A percentile compares a stretch with the other conserved stretches of the same genome.
Evolutionary conservation across 140 eudicot genomes (phyloP).

Genomic region (Erigeron philadelphicus): DNA sequence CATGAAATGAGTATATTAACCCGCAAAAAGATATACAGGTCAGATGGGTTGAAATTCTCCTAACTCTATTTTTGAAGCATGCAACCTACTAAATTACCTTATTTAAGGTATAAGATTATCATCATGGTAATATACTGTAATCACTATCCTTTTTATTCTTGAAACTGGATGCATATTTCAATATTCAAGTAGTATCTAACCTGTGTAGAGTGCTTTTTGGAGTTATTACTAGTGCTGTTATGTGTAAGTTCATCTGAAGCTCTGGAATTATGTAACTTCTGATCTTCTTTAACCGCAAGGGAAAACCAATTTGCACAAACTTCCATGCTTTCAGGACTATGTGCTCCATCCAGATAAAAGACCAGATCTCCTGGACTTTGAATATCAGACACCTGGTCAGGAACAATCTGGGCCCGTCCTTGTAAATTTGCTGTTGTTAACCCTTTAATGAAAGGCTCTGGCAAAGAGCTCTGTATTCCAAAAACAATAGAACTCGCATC

Average conservation of each 20-base stretch:
- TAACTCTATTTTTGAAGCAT: neutral
- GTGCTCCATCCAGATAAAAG: constrained; percentile 91
- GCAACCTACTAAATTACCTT: neutral
- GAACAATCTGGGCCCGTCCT: constrained; percentile 88
- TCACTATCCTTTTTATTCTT: neutral
- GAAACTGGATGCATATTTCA: constrained; percentile 5
- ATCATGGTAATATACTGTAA: neutral
- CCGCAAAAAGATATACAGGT: neutral
- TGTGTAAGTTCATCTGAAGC: neutral
- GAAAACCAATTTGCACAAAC: constrained; percentile 91
- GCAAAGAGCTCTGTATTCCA: constrained; percentile 51
- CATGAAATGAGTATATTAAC: neutral
- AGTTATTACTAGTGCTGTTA: constrained; percentile 13
- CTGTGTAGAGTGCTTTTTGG: constrained; percentile 48
- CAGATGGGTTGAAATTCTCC: neutral
- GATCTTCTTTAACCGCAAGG: constrained; percentile 56
- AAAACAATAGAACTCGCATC: constrained; percentile 14
- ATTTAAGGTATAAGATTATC: neutral
- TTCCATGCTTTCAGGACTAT: constrained; percentile 97
- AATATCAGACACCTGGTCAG: constrained; percentile 34
- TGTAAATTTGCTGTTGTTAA: constrained; percentile 67
- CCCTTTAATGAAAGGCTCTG: constrained; percentile 72
- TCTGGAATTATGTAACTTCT: constrained; percentile 1
- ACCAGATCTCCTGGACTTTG: constrained; percentile 60
- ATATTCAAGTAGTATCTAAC: constrained; percentile 33